Evolutionary conservation across 192 early-diverging fungal species (phyloP).

Genomic region (Entomortierella parvispora): DNA sequence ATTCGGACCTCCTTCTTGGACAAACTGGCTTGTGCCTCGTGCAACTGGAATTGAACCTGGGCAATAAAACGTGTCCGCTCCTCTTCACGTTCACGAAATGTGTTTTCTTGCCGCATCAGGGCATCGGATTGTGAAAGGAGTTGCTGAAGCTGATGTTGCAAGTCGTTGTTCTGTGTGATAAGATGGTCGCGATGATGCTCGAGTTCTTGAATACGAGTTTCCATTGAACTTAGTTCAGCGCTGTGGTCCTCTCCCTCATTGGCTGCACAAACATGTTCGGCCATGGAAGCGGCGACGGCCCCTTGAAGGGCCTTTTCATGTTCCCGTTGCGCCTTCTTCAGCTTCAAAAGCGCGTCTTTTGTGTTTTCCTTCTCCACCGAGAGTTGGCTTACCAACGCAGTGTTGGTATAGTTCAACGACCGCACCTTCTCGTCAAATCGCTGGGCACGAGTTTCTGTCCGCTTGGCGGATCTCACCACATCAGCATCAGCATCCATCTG

Average conservation of each 20-base stretch:
- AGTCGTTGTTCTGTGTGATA: slow-evolving; percentile 22
- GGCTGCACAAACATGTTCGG: not conserved
- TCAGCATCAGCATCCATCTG: slow-evolving; percentile 33
- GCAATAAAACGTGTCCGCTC: not conserved
- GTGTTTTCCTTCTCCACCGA: slow-evolving; percentile 50
- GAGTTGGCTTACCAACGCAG: slow-evolving; percentile 55
- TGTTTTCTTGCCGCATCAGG: slow-evolving; percentile 30
- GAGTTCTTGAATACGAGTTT: slow-evolving; percentile 42
- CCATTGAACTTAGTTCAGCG: slow-evolving; percentile 16
- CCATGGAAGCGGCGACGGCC: not conserved
- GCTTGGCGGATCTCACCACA: slow-evolving; percentile 36
- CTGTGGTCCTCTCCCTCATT: not conserved
- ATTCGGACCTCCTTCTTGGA: slow-evolving; percentile 44
- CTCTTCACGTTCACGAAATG: slow-evolving; percentile 42
- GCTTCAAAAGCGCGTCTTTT: slow-evolving; percentile 13
- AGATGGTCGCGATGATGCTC: slow-evolving; percentile 41
- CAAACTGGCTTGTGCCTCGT: slow-evolving; percentile 37
- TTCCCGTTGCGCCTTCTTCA: slow-evolving; percentile 21
- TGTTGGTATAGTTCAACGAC: slow-evolving; percentile 57
- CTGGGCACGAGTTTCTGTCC: slow-evolving; percentile 49
- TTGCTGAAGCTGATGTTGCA: slow-evolving; percentile 37
- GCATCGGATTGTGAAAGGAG: slow-evolving; percentile 20
- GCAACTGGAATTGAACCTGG: slow-evolving; percentile 4
- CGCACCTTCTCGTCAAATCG: slow-evolving; percentile 46
- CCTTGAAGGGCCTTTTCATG: slow-evolving; percentile 8